Base-by-base conservation (phyloP, 2,329 filamentous ascomycete genomes). In the Lasiodiplodia sp. region DNA sequence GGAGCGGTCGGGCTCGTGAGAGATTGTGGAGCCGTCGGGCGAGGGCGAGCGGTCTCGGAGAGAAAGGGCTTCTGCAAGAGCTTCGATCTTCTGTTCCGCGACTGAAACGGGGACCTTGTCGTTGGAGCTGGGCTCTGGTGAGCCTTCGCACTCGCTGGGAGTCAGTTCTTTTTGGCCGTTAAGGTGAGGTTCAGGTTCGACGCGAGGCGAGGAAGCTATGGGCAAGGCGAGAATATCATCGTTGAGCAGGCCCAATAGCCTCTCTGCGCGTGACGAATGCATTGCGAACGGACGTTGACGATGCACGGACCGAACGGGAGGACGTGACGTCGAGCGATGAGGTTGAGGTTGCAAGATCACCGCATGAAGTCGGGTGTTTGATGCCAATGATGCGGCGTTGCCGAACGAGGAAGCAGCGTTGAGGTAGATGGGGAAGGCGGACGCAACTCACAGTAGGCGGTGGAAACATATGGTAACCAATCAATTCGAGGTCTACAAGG, bases 181-280 rank as follows among this genome's bases (percentile, higher is more conserved):
- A 49, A 53, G 12, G 31, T 52, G 44, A 52, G 11, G 44, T n/a
- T 38, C n/a, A 18, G 31, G 11, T 12, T 21, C 18, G 25, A n/a
- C 40, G 40, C 18, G 40, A 12, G 60, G 60, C n/a, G 10, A 8
- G 16, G 44, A 44, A 18, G 47, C 44, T n/a, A 52, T 52, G 28
- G 60, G 60, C 31, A 64, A 23, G 25, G 60, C 47, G 28, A 64
- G 60, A 28, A 64, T 64, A n/a, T 64, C 60, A 23, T 64, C 47
- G 31, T 23, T 52, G 28, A 64, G 60, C 28, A 64, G n/a, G 47
- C 47, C 60, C 12, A 64, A 49, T 12, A 64, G 60, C 60, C 60
- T 40, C n/a, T 64, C 28, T 11, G 60, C 47, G 14, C 60, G 60
- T 23, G 60, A 63, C 25, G 40, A 64, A 21, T 28, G 12, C 60